These are phyloP conservation scores for Pseudoperonospora humuli DNA, from an alignment of 352 stramenopile genomes.

Conservation along the genomic window DNA sequence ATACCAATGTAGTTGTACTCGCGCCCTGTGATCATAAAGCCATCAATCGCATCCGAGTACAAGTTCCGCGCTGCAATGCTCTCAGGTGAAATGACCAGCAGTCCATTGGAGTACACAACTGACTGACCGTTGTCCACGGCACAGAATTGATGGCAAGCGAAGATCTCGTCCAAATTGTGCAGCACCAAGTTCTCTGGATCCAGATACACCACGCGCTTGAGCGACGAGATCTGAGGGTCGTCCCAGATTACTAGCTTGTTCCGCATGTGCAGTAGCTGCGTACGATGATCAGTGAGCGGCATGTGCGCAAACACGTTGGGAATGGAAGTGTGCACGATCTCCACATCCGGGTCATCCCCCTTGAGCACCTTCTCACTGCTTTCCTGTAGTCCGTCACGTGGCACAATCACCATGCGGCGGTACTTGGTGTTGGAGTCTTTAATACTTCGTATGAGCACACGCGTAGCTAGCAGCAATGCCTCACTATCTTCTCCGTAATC, in stretches of 20 bases:
- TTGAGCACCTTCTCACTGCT: constrained; percentile 33
- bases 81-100: constrained; percentile 69
- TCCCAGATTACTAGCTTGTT: constrained; percentile 82
- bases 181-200: constrained; percentile 76
- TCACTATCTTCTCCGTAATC: constrained; percentile 56
- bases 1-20: constrained; percentile 82
- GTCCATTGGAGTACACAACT: constrained; percentile 73
- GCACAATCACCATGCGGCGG: constrained; percentile 61
- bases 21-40: constrained; percentile 76
- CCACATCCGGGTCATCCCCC: constrained; percentile 48
- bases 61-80: constrained; percentile 60
- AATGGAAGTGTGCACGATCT: constrained; percentile 55
- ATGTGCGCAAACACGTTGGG: constrained; percentile 64
- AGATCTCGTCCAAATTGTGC: constrained; percentile 78
- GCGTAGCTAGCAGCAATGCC: constrained; percentile 47
- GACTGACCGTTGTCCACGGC: constrained; percentile 77
- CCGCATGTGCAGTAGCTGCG: constrained; percentile 73
- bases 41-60: constrained; percentile 76
- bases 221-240: constrained; percentile 46
- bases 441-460: constrained; percentile 63
- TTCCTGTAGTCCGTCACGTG: constrained; percentile 45
- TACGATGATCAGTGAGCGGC: constrained; percentile 48
- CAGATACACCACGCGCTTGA: constrained; percentile 70
- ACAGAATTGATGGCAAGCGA: constrained; percentile 69
- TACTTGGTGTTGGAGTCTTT: constrained; percentile 61